Base-by-base conservation (phyloP, 192 early-diverging fungal genomes). In the Funneliformis geosporum region DNA sequence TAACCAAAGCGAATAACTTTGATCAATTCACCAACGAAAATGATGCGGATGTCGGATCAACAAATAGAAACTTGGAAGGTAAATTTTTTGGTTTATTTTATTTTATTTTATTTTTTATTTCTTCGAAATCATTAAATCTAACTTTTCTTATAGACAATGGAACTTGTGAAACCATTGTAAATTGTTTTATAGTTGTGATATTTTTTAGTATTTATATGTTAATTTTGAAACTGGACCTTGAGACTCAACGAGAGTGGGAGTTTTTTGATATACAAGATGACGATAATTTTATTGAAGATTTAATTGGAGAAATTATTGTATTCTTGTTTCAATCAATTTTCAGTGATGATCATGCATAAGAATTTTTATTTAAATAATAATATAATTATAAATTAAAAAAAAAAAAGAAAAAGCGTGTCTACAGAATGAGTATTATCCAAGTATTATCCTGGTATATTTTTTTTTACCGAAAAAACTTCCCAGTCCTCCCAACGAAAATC, bases 401-500 rank as follows among this genome's bases (percentile, higher is more conserved):
- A 47, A 2, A 12, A 47, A 47, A 47, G 4, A 47, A 47, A 11
- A 47, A 47, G 2, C 46, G 6, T 47, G 46, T 47, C 46, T 0
- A 44, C 0, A 44, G 43, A 43, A 43, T 43, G 7, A 46, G 0
- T 8, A 46, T 46, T 11, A n/a, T n/a, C n/a, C 33, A 33, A 11
- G 11, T 47, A 47, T 47, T 12, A 47, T 10, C 2, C 9, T 12
- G 9, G 12, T 47, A 12, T 5, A 18, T 4, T 55, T 5, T 14
- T 55, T 18, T 18, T 12, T 55, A 55, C 14, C 14, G 50, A 55
- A 18, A 55, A 55, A 55, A 75, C 55, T 28, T 75, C 73, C 60
- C 47, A 75, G 38, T 75, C 73, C 12, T 39, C 44, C 73, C 73
- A 75, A 6, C 9, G 21, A 42, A 75, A 75, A n/a, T 18, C 38